A percentile compares a stretch with the other conserved stretches of the same genome.
These are phyloP conservation scores for Cornus suecica DNA, from an alignment of 148 eudicot genomes.

Conservation along the genomic window DNA sequence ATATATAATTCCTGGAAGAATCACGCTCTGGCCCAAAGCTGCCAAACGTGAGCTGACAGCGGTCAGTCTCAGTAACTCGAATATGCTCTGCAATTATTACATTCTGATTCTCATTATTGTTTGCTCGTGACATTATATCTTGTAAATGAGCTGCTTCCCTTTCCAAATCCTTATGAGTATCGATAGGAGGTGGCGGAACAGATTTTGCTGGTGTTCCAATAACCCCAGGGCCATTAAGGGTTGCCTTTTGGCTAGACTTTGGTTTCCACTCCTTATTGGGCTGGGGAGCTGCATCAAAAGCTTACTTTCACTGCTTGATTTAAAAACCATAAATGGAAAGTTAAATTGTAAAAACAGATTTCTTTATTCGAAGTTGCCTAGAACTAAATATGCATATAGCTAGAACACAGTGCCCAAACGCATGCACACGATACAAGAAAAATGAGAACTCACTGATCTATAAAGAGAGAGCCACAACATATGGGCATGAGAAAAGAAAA, in stretches of 20 bases:
- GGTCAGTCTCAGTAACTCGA: slow-evolving; percentile 76
- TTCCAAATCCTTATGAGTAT: slow-evolving; percentile 31
- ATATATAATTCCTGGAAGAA: slow-evolving; percentile 27
- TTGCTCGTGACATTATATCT: slow-evolving; percentile 43
- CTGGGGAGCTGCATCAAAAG: slow-evolving; percentile 43
- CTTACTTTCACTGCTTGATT: neutral
- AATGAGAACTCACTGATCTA: too few species aligned
- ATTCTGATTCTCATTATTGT: slow-evolving; percentile 54
- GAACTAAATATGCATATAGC: too few species aligned
- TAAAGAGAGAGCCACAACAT: too few species aligned
- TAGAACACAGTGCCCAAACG: too few species aligned
- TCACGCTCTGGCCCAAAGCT: slow-evolving; percentile 61
- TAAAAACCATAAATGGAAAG: too few species aligned
- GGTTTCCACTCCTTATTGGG: slow-evolving; percentile 93
- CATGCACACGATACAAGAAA: too few species aligned
- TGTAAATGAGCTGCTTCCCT: slow-evolving; percentile 46
- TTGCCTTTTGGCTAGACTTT: slow-evolving; percentile 58
- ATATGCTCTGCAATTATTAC: slow-evolving; percentile 91
- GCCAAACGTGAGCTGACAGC: slow-evolving; percentile 72
- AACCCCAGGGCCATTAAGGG: slow-evolving; percentile 49
- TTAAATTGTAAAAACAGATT: too few species aligned
- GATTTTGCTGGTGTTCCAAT: slow-evolving; percentile 68
- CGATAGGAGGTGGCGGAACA: slow-evolving; percentile 34
- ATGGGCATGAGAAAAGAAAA: too few species aligned
- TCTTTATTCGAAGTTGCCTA: too few species aligned